These are phyloP conservation scores for Astrephomene gubernaculifera DNA, from an alignment of 139 green algal species.

Conservation along the genomic window DNA sequence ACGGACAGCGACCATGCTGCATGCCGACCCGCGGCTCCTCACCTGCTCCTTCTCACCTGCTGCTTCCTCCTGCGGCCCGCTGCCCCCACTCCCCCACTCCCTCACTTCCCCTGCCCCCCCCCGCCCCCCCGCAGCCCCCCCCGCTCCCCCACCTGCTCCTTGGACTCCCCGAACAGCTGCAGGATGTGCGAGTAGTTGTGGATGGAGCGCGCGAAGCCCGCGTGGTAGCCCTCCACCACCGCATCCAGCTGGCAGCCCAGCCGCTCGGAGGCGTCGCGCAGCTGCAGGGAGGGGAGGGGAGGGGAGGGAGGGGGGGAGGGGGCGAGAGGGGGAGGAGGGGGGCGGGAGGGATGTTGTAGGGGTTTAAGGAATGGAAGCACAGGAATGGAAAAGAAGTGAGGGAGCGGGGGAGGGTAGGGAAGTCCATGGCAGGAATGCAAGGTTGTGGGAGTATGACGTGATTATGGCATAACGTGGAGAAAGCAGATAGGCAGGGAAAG, in stretches of 20 bases:
- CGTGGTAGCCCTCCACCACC: conserved; percentile 62
- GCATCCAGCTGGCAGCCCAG: background rate
- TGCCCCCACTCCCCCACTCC: too few relatives aligned
- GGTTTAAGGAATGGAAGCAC: background rate
- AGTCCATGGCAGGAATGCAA: background rate
- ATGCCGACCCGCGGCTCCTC: too few relatives aligned
- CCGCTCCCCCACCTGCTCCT: conserved; percentile 65
- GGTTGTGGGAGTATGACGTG: background rate
- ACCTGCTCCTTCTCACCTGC: too few relatives aligned
- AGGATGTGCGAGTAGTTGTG: conserved; percentile 92
- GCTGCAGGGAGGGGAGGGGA: conserved; percentile 19
- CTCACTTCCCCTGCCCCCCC: too few relatives aligned
- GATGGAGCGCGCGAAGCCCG: conserved; percentile 87
- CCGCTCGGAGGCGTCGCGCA: background rate
- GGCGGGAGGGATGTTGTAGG: background rate
- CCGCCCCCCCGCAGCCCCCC: too few relatives aligned
- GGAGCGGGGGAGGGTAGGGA: background rate
- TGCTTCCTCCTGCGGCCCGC: too few relatives aligned
- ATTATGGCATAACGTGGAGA: background rate
- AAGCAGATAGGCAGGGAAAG: too few relatives aligned
- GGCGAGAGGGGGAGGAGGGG: background rate
- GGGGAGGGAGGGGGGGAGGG: background rate
- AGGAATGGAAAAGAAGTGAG: too few relatives aligned
- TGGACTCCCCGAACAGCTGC: conserved; percentile 79
- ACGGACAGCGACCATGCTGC: too few relatives aligned